Conservation (phyloP, 257 asterid species). For the Striga asiatica region DNA sequence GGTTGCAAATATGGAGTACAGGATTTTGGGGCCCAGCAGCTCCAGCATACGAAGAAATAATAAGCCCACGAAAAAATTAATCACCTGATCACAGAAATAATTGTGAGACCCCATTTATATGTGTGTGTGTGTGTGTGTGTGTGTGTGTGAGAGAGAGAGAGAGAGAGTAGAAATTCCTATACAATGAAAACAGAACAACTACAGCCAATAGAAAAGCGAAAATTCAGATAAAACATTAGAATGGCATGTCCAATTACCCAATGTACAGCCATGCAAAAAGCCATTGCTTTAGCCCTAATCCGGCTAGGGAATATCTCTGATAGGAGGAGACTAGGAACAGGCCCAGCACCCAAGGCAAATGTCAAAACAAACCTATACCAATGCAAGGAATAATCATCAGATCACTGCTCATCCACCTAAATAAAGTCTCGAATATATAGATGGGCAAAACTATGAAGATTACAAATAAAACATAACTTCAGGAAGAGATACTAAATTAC, state of each 20-base stretch:
- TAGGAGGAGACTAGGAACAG: slow-evolving; percentile 78
- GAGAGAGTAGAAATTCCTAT: too few relatives aligned
- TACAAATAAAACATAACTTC: background rate
- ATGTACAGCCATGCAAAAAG: slow-evolving; percentile 85
- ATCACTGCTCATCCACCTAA: background rate
- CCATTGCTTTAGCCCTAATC: slow-evolving; percentile 92
- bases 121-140: too few relatives aligned
- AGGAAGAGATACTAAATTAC: too few relatives aligned
- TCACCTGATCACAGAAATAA: slow-evolving; percentile 37
- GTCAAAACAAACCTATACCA: slow-evolving; percentile 55
- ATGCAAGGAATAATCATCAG: background rate
- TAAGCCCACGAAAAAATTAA: slow-evolving; percentile 70
- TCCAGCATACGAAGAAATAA: slow-evolving; percentile 69
- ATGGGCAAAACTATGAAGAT: background rate
- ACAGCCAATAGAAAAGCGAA: background rate
- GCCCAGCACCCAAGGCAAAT: slow-evolving; percentile 87
- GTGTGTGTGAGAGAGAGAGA: too few relatives aligned
- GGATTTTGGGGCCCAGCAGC: slow-evolving; percentile 56
- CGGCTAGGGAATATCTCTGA: slow-evolving; percentile 85
- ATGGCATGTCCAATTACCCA: slow-evolving; percentile 61
- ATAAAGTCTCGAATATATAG: background rate
- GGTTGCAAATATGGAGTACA: slow-evolving; percentile 47
- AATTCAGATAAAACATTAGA: background rate
- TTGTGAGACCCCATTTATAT: background rate
- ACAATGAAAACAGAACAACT: background rate